phyloP scores from a whole-genome alignment of 2,329 filamentous ascomycete genomes.

The Tolypocladium nubicola region DNA sequence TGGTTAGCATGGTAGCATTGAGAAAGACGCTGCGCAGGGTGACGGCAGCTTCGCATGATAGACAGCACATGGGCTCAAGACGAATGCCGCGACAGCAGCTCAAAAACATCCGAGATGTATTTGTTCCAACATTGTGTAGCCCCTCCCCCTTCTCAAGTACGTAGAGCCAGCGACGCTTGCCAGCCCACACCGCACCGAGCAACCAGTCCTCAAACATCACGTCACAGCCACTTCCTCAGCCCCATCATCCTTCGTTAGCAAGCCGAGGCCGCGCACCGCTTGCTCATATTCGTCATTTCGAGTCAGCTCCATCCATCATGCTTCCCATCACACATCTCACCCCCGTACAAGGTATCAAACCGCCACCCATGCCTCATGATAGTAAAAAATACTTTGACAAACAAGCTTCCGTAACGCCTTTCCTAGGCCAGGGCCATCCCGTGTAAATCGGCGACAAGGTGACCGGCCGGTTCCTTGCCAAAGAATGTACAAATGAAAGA shows the following conservation, averaged over 20 bases:
- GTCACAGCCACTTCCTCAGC: background rate
- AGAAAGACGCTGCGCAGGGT: background rate
- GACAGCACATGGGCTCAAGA: background rate
- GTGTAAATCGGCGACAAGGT: constrained; percentile 3
- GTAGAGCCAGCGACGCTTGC: background rate
- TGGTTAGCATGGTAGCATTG: background rate
- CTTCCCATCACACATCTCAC: background rate
- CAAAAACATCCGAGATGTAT: background rate
- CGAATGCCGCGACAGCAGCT: background rate
- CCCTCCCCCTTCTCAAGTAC: background rate
- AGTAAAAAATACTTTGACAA: constrained; percentile 1
- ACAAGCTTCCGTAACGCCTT: constrained; percentile 9
- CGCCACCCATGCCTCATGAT: constrained; percentile 1
- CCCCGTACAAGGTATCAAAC: constrained; percentile 3
- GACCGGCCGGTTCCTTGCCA: background rate
- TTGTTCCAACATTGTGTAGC: background rate
- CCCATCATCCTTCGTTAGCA: background rate
- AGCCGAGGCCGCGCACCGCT: background rate
- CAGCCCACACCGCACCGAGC: background rate
- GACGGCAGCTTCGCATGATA: background rate
- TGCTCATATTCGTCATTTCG: background rate
- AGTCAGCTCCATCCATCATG: background rate
- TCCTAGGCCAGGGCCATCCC: constrained; percentile 7
- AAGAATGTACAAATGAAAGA: constrained; percentile 3
- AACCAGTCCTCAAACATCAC: background rate